Percentiles rank a stretch among this genome's conserved stretches.
Conservation (phyloP, 176 grass and related monocot genomes). For the Oryza punctata region DNA sequence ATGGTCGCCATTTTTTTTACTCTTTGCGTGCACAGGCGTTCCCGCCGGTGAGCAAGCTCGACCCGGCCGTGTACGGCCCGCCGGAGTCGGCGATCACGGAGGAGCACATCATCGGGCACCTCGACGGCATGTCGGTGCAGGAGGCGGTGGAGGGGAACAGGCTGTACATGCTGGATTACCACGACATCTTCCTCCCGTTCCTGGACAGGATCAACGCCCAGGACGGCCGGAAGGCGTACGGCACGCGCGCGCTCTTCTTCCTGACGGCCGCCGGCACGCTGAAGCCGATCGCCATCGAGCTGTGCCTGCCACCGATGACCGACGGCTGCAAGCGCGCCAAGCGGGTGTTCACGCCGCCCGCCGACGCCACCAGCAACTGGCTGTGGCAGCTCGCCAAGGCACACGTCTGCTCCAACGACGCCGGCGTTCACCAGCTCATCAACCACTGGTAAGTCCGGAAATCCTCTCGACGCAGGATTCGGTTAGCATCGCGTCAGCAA, state of each 20-base stretch:
- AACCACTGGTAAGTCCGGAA: conserved; percentile 70
- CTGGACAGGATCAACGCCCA: conserved; percentile 81
- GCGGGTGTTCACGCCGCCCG: conserved; percentile 80
- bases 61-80: conserved; percentile 70
- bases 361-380: conserved; percentile 86
- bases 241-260: conserved; percentile 87
- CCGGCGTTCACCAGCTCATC: conserved; percentile 89
- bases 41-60: conserved; percentile 84
- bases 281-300: conserved; percentile 90
- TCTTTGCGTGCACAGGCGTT: conserved; percentile 50
- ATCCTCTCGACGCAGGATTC: background rate
- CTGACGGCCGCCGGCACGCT: conserved; percentile 66
- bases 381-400: conserved; percentile 98
- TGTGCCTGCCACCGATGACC: conserved; percentile 66
- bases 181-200: conserved; percentile 87
- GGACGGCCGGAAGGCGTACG: conserved; percentile 92
- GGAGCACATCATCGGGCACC: conserved; percentile 76
- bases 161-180: conserved; percentile 88
- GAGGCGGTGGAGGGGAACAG: conserved; percentile 63
- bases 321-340: conserved; percentile 66
- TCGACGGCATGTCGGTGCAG: conserved; percentile 81
- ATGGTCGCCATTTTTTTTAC: background rate
- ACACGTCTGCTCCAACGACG: conserved; percentile 96
- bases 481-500: background rate
- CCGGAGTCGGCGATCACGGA: conserved; percentile 89